Base-by-base conservation (phyloP, 352 stramenopile genomes). In the Phytophthora melonis region DNA sequence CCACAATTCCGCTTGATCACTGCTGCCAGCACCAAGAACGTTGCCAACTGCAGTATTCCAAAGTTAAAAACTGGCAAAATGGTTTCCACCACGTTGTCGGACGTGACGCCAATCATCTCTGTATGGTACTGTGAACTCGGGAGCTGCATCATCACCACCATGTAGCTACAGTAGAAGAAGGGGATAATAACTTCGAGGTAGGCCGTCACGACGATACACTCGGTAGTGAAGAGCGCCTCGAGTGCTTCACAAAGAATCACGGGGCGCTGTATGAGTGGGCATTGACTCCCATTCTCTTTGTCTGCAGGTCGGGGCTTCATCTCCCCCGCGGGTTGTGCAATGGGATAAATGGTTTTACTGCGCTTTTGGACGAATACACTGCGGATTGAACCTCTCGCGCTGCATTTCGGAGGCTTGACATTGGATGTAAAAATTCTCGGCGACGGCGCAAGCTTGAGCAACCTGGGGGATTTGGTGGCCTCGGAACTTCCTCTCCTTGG, bases 111-210 rank as follows among this genome's bases (percentile, higher is more conserved):
- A 13, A 57, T 16, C n/a, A 82, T 64, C n/a, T 81, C 73, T 32
- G 55, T 50, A 49, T 82, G 74, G 21, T 77, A 84, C 9, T 61
- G 14, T 9, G 56, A 56, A 41, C 70, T 80, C 6, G 65, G 66
- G 0, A 78, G 58, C 2, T 58, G 32, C 2, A 69, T 25, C 47
- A 79, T 41, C 3, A 62, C 47, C 10, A 57, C 1, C 13, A 70
- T 62, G 23, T 57, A 81, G 13, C 21, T 61, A 21, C n/a, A 67
- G 58, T 81, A 83, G 23, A 83, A 73, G 3, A 81, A 54, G 0
- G 80, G 71, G 21, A 87, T 72, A 34, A 87, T 64, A 5, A 72
- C 61, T 18, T 87, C 77, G 43, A 77, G 57, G 50, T 83, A 87
- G 25, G 82, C 77, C 13, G 76, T 61, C 7, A 81, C 64, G 2